Evolutionary conservation across 495 filamentous ascomycete species (phyloP).

Genomic region (Filosporella fistucella): DNA sequence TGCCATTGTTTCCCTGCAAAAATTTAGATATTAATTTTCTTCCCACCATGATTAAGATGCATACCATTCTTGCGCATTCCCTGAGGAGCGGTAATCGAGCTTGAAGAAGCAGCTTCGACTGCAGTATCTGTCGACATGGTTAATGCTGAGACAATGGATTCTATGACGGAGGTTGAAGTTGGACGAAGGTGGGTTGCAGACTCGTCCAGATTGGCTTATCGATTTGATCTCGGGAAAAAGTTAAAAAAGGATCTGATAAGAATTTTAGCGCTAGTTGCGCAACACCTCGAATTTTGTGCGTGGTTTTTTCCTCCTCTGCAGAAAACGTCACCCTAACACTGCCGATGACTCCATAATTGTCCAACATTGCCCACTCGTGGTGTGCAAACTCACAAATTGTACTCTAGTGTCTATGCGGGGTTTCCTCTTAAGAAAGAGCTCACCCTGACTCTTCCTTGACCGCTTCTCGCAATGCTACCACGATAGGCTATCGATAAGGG

Average conservation of each 20-base stretch:
- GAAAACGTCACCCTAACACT: background rate
- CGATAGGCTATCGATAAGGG: constrained; percentile 19
- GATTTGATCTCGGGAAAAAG: background rate
- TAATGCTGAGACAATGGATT: no score
- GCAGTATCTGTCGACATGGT: constrained; percentile 11
- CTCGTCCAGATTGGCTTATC: constrained; percentile 15
- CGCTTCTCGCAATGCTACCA: constrained; percentile 15
- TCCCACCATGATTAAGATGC: constrained; percentile 11
- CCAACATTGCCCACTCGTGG: background rate
- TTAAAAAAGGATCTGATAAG: constrained; percentile 8
- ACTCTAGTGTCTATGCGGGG: background rate
- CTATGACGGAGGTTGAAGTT: no score
- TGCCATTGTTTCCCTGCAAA: constrained; percentile 93
- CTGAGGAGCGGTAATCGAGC: constrained; percentile 15
- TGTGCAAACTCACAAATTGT: background rate
- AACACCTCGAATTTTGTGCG: constrained; percentile 1
- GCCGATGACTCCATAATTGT: background rate
- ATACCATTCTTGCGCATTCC: constrained; percentile 67
- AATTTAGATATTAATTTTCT: constrained; percentile 1
- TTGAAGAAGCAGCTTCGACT: background rate
- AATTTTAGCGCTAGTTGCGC: constrained; percentile 8
- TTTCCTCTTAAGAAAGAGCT: constrained; percentile 3
- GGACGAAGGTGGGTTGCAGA: no score
- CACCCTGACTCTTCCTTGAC: background rate
- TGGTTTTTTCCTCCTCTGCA: constrained; percentile 3